These are phyloP conservation scores for Zasmidium angulare DNA, from an alignment of 2,329 filamentous ascomycete genomes.

Conservation along the genomic window DNA sequence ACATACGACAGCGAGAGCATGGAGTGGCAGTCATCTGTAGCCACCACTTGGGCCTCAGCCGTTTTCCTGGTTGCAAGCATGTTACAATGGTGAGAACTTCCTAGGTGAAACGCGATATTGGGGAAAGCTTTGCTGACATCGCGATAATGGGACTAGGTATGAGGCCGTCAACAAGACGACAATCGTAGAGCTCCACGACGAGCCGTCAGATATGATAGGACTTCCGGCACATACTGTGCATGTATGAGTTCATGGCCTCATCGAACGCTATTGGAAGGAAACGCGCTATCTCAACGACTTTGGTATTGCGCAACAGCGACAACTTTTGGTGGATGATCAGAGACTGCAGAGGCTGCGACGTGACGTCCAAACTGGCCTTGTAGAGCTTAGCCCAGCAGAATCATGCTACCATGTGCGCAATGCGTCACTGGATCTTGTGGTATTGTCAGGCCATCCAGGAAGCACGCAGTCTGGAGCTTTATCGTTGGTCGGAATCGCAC, in stretches of 20 bases:
- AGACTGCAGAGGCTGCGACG: no score
- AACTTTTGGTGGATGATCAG: no score
- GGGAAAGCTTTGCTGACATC: background rate
- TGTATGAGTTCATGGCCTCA: background rate
- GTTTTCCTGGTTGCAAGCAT: slow-evolving; percentile 24
- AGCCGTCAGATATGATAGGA: slow-evolving; percentile 1
- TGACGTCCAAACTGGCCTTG: background rate
- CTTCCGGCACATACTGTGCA: background rate
- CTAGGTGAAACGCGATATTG: background rate
- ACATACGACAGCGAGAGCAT: slow-evolving; percentile 6
- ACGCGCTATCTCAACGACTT: no score
- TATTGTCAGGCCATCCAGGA: background rate
- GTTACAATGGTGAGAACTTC: slow-evolving; percentile 21
- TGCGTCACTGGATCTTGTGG: background rate
- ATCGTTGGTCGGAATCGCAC: background rate
- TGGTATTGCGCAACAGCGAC: no score
- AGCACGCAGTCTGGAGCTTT: background rate
- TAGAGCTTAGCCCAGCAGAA: background rate
- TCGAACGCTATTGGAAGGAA: no score
- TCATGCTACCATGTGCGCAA: background rate
- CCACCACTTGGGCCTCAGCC: slow-evolving; percentile 25
- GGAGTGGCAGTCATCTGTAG: slow-evolving; percentile 22
- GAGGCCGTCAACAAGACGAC: slow-evolving; percentile 19
- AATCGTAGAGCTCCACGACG: background rate
- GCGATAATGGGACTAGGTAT: slow-evolving; percentile 7